These are phyloP conservation scores for Pelargonium citronellum DNA, from an alignment of 441 rosid species.

Conservation along the genomic window DNA sequence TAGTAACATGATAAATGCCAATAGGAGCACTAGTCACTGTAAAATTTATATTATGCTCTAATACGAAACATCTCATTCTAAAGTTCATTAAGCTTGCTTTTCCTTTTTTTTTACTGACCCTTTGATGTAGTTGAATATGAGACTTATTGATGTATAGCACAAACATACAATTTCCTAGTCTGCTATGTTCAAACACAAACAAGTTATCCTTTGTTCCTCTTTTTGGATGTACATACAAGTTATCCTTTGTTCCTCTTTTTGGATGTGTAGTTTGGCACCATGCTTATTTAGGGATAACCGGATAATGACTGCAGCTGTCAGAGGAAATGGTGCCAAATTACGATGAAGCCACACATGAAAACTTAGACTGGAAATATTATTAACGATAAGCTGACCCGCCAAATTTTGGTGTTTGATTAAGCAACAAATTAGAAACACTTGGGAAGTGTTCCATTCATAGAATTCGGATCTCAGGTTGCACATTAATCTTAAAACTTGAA, in stretches of 20 bases:
- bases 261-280: background rate
- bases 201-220: background rate
- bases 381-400: background rate
- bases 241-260: background rate
- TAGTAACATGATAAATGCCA: background rate
- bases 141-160: background rate
- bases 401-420: slow-evolving; percentile 1
- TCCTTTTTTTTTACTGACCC: background rate
- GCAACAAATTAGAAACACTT: background rate
- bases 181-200: background rate
- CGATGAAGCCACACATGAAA: background rate
- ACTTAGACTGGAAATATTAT: background rate
- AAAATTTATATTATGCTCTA: background rate
- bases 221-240: background rate
- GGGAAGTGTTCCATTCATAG: background rate
- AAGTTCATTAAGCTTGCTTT: background rate
- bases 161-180: background rate
- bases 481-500: background rate
- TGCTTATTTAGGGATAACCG: background rate
- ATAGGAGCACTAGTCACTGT: background rate
- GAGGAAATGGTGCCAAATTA: slow-evolving; percentile 4
- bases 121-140: background rate
- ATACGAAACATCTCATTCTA: slow-evolving; percentile 5
- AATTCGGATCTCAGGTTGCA: background rate
- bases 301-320: background rate